Base-by-base conservation (phyloP, 257 asterid genomes). In the Solanum chiquidenum region DNA sequence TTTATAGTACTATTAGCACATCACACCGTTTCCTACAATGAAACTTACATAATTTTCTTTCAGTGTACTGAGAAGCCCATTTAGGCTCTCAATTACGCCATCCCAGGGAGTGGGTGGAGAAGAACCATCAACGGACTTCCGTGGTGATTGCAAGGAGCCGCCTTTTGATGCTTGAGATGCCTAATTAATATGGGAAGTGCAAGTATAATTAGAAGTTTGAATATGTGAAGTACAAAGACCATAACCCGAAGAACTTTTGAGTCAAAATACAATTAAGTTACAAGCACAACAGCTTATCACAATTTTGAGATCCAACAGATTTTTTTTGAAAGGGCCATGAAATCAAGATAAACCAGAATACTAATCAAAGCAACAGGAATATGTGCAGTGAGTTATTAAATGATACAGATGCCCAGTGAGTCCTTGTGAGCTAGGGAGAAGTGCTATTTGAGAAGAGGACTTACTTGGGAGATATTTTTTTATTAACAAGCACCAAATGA, bases 81-180 rank as follows among this genome's bases (percentile, higher is more conserved):
- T 90, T 86, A 96, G 90, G 90, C 91, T 52, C 87, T 90, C 93
- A 86, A 93, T 83, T 87, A 95, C 88, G 84, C 93, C 89, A 89
- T 92, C 92, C 99, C 99, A 95, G 64, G 94, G 93, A 87, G 89
- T 91, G n/a, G 91, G 82, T 31, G 93, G 93, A 83, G 94, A 88
- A 89, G 85, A 58, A 87, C 86, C 72, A 37, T 88, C 79, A 34
- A 88, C 83, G 21, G 94, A 91, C 85, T 55, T 86, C 37, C 84
- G 85, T 68, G 90, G 90, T 33, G 93, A 86, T 87, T 31, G 71
- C 85, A 60, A 64, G 38, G 93, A 44, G 86, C 38, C 74, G 74
- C 88, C 89, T 35, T 72, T 72, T 42, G 97, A 89, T 75, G 90
- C 66, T 93, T 86, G 75, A 7, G 94, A 89, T 49, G 91, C 88